Percentiles rank a stretch among this genome's conserved stretches.
phyloP scores from a whole-genome alignment of 23 red algal genomes.

The Agarophyton chilense region DNA sequence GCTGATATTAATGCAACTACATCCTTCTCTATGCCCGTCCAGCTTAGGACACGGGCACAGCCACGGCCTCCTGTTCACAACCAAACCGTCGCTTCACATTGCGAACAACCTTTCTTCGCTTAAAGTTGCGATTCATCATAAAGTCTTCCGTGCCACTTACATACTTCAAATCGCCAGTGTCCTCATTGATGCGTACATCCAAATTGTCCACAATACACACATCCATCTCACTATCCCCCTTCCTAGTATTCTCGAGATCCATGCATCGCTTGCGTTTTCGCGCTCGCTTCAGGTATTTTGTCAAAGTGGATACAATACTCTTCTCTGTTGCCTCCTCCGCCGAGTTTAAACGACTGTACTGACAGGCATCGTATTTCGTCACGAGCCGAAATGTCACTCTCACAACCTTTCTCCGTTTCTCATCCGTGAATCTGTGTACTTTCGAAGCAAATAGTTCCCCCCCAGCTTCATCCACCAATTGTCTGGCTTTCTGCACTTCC shows the following conservation, averaged over 20 bases:
- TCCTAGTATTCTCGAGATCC: not conserved
- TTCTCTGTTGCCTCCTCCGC: conserved; percentile 8
- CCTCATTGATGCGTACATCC: conserved; percentile 36
- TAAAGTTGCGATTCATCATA: conserved; percentile 24
- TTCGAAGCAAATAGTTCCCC: conserved; percentile 12
- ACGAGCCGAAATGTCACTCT: conserved; percentile 29
- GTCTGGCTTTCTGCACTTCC: not conserved
- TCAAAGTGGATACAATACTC: not conserved
- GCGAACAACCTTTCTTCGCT: not conserved
- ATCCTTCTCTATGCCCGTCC: too few species aligned
- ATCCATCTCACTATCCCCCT: not conserved
- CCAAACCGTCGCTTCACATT: not conserved
- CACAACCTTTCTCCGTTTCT: not conserved
- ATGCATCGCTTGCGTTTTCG: not conserved
- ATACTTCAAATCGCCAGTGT: conserved; percentile 22
- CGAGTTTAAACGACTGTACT: conserved; percentile 20
- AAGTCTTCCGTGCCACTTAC: conserved; percentile 33
- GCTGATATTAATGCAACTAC: too few species aligned
- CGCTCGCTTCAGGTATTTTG: conserved; percentile 12
- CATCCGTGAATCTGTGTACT: not conserved
- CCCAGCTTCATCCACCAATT: not conserved
- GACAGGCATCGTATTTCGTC: not conserved
- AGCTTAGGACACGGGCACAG: not conserved
- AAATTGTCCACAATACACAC: conserved; percentile 33
- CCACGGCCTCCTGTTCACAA: not conserved